phyloP scores from a whole-genome alignment of 2,329 filamentous ascomycete species.

The Trichothecium sympodiale region DNA sequence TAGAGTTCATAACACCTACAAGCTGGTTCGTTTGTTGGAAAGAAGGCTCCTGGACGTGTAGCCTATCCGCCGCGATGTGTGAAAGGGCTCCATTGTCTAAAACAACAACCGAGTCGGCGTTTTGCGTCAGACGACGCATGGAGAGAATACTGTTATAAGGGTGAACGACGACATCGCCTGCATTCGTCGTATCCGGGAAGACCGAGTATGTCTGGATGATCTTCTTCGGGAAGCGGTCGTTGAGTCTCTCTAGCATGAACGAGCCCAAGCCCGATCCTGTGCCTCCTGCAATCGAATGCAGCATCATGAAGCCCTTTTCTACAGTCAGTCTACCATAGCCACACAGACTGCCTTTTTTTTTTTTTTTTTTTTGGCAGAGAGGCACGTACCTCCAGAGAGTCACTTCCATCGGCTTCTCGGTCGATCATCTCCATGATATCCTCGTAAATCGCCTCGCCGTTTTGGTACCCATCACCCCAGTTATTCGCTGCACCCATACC shows the following conservation, averaged over 20 bases:
- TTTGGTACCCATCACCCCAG: conserved; percentile 94
- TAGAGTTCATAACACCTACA: conserved; percentile 29
- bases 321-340: not conserved
- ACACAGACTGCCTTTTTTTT: not conserved
- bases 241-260: conserved; percentile 87
- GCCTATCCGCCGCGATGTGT: conserved; percentile 83
- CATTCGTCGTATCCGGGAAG: conserved; percentile 84
- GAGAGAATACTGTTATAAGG: conserved; percentile 95
- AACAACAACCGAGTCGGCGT: conserved; percentile 95
- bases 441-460: conserved; percentile 83
- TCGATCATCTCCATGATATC: conserved; percentile 99
- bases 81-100: conserved; percentile 91
- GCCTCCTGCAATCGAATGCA: conserved; percentile 95
- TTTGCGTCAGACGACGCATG: conserved; percentile 84
- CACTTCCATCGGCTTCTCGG: conserved; percentile 92
- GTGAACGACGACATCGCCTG: conserved; percentile 87
- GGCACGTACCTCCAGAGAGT: conserved; percentile 70
- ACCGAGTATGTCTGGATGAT: conserved; percentile 98
- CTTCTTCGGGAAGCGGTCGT: conserved; percentile 97
- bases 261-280: conserved; percentile 94
- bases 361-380: not conserved
- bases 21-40: conserved; percentile 98
- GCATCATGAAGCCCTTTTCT: conserved; percentile 82
- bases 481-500: conserved; percentile 94
- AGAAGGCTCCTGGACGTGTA: conserved; percentile 90